phyloP scores from a whole-genome alignment of 2,329 filamentous ascomycete genomes.

The Juglanconis juglandina region DNA sequence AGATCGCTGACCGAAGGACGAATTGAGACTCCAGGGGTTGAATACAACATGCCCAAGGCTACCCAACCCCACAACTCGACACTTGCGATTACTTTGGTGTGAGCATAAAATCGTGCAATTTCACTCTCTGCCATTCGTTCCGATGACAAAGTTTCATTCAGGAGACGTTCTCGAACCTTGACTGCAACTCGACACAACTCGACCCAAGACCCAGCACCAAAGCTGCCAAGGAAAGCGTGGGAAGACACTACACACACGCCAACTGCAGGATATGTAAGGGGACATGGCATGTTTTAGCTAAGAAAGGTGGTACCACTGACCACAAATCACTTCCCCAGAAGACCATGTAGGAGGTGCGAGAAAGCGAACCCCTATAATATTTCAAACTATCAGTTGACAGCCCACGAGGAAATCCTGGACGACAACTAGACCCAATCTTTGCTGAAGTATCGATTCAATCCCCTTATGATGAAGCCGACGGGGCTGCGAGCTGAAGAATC shows the following conservation, averaged over 20 bases:
- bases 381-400: constrained; percentile 13
- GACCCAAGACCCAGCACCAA: background rate
- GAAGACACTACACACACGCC: background rate
- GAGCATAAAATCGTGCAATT: constrained; percentile 1
- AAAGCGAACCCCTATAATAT: constrained; percentile 11
- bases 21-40: constrained; percentile 1
- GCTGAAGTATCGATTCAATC: background rate
- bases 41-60: background rate
- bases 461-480: constrained; percentile 3
- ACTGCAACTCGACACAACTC: background rate
- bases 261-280: background rate
- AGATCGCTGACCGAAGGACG: constrained; percentile 16
- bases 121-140: background rate
- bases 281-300: background rate
- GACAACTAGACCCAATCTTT: background rate
- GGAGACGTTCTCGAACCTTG: background rate
- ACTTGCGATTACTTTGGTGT: background rate
- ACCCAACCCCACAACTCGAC: background rate
- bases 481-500: constrained; percentile 6
- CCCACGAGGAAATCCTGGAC: background rate
- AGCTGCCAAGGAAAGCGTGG: constrained; percentile 4
- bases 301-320: background rate
- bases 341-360: background rate
- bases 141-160: background rate
- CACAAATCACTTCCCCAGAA: constrained; percentile 14